Conservation (phyloP, 2,329 filamentous ascomycete species). For the Leptographium lundbergii region DNA sequence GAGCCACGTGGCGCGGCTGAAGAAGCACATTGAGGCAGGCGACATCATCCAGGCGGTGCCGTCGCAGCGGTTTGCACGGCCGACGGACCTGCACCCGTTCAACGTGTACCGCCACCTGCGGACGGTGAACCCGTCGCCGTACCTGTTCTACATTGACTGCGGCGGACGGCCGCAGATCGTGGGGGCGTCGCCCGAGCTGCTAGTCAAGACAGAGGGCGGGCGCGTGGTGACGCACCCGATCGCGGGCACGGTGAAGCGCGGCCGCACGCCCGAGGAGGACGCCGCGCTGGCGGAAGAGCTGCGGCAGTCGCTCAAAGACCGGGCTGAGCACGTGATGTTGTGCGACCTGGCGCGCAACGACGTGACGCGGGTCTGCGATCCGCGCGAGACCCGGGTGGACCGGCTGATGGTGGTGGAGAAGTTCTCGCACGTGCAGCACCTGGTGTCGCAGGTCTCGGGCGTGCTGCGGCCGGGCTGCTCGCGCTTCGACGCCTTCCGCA, state of each 20-base stretch:
- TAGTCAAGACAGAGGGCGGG: slow-evolving; percentile 80
- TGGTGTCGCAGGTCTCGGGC: slow-evolving; percentile 91
- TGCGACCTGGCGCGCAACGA: slow-evolving; percentile 95
- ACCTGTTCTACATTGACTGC: slow-evolving; percentile 93
- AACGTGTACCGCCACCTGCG: slow-evolving; percentile 95
- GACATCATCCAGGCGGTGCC: slow-evolving; percentile 98
- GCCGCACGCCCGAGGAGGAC: slow-evolving; percentile 70
- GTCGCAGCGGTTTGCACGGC: slow-evolving; percentile 81
- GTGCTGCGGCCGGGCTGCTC: slow-evolving; percentile 73
- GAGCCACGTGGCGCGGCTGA: slow-evolving; percentile 70
- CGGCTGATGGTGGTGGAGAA: slow-evolving; percentile 86
- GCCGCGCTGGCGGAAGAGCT: slow-evolving; percentile 65
- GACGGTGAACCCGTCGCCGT: slow-evolving; percentile 95
- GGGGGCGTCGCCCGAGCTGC: slow-evolving; percentile 84
- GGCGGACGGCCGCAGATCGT: slow-evolving; percentile 81
- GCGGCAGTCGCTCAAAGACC: slow-evolving; percentile 73
- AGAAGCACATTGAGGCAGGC: slow-evolving; percentile 79
- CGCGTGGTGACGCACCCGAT: slow-evolving; percentile 89
- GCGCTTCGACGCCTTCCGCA: slow-evolving; percentile 88
- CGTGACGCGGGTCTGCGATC: slow-evolving; percentile 90
- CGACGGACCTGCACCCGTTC: slow-evolving; percentile 87
- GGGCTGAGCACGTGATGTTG: slow-evolving; percentile 93
- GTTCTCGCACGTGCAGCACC: slow-evolving; percentile 94
- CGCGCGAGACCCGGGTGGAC: slow-evolving; percentile 79
- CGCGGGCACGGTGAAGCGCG: slow-evolving; percentile 85